Percentiles rank a stretch among this genome's conserved stretches.
These are phyloP conservation scores for Prunella vulgaris DNA, from an alignment of 257 asterid genomes.

Conservation along the genomic window DNA sequence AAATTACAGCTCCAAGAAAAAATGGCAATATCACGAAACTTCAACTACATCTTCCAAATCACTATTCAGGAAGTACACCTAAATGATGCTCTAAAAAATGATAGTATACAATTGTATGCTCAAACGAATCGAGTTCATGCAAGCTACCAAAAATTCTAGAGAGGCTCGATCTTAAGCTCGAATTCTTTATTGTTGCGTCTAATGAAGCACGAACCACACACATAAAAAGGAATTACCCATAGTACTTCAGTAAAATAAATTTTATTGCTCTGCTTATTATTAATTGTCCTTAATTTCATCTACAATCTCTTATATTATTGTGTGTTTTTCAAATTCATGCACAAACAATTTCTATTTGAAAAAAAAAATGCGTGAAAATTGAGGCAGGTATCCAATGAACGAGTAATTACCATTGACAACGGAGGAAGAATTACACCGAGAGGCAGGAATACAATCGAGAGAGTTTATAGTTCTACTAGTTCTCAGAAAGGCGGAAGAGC, in stretches of 20 bases:
- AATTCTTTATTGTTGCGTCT: not conserved
- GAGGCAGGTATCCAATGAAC: not conserved
- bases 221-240: not conserved
- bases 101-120: not conserved
- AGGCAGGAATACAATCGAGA: conserved; percentile 14
- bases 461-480: conserved; percentile 18
- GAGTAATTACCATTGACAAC: conserved; percentile 25
- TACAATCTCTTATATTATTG: not conserved
- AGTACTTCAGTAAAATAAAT: not conserved
- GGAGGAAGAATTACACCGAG: conserved; percentile 28
- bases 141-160: not conserved
- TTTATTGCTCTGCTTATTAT: not conserved
- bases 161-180: not conserved
- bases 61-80: not conserved
- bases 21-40: not conserved
- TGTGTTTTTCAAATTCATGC: not conserved
- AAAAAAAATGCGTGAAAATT: not conserved
- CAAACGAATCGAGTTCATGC: not conserved
- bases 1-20: not conserved
- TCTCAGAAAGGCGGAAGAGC: conserved; percentile 24
- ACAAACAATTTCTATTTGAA: not conserved
- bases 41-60: not conserved
- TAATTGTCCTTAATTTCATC: not conserved
- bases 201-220: not conserved
- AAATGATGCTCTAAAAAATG: not conserved